Evolutionary conservation across 208 protist species (phyloP).

Genomic region (Leishmania gerbilli): DNA sequence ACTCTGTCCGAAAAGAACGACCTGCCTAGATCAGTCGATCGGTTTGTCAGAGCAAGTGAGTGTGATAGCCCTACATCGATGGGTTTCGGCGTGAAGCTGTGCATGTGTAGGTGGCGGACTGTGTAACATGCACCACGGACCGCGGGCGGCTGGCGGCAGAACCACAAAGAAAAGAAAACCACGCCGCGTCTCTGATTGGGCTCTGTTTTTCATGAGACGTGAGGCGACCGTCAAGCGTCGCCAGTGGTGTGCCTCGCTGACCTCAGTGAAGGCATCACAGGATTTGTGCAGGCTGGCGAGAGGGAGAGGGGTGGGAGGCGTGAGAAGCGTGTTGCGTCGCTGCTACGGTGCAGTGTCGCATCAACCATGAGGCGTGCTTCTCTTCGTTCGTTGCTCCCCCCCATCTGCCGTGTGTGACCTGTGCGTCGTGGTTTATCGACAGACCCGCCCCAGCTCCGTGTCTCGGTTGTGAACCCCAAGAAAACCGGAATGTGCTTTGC

Average conservation of each 20-base stretch:
- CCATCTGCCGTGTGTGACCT: background rate
- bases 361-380: background rate
- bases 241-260: background rate
- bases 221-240: background rate
- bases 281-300: background rate
- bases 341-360: background rate
- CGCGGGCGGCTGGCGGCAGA: background rate
- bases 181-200: background rate
- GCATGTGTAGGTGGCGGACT: background rate
- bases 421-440: background rate
- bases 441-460: background rate
- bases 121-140: background rate
- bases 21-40: background rate
- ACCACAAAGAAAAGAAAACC: background rate
- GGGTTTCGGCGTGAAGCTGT: background rate
- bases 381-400: background rate
- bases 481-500: background rate
- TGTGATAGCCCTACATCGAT: background rate
- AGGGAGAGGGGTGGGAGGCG: background rate
- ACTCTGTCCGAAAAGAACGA: background rate
- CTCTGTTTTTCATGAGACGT: constrained; percentile 8
- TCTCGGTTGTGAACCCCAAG: background rate
- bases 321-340: background rate
- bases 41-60: background rate
- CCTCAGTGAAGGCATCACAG: background rate